Evolutionary conservation across 106 monocot genomes (phyloP).

Genomic region (Dendrobium chrysotoxum): DNA sequence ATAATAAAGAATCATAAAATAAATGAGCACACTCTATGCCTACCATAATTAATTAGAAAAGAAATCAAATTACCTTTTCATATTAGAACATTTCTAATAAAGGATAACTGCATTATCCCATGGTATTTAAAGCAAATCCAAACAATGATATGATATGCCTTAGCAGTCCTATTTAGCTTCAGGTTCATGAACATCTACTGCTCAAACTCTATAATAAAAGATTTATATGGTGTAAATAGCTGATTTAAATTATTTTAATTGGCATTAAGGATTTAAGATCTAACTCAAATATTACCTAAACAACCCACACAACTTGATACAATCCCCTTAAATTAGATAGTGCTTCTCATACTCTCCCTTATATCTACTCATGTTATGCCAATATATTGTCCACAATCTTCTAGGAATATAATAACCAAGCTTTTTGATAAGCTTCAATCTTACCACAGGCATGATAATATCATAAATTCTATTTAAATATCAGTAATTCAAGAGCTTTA

Average conservation of each 20-base stretch:
- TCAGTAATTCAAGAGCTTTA: no score
- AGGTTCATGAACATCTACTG: not conserved
- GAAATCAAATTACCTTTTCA: not conserved
- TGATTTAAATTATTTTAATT: not conserved
- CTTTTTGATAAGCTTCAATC: no score
- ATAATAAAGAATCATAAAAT: no score
- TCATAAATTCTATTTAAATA: no score
- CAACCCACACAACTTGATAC: not conserved
- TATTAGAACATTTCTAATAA: not conserved
- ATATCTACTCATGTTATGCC: no score
- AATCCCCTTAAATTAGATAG: not conserved
- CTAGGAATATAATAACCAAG: no score
- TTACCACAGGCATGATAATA: no score
- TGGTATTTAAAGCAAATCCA: not conserved
- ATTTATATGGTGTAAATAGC: not conserved
- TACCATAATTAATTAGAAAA: not conserved
- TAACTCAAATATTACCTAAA: not conserved
- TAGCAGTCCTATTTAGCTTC: not conserved
- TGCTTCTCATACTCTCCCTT: not conserved
- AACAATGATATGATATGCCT: not conserved
- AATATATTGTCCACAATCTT: no score
- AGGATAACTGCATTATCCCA: not conserved
- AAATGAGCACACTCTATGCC: not conserved
- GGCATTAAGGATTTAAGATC: not conserved
- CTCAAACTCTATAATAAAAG: not conserved